A percentile compares a stretch with the other conserved stretches of the same genome.
These are phyloP conservation scores for Claviceps paspali DNA, from an alignment of 2,329 filamentous ascomycete species.

Conservation along the genomic window DNA sequence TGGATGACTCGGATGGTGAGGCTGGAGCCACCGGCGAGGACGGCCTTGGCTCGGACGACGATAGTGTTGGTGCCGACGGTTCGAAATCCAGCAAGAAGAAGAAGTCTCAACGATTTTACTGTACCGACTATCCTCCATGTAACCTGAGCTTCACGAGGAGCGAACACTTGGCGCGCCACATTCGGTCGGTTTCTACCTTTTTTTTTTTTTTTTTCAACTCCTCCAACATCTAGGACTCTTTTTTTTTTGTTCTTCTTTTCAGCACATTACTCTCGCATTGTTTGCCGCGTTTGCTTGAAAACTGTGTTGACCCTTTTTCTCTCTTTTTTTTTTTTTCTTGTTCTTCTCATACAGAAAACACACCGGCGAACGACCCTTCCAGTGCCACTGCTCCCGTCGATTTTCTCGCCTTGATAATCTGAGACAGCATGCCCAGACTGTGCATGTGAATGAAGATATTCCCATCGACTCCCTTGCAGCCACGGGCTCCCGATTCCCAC, in stretches of 20 bases:
- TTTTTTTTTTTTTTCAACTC: too few species aligned
- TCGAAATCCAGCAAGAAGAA: conserved; percentile 80
- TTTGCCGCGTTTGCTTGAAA: too few species aligned
- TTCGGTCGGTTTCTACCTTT: conserved; percentile 42
- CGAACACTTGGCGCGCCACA: conserved; percentile 88
- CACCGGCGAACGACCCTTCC: conserved; percentile 89
- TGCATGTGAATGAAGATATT: conserved; percentile 95
- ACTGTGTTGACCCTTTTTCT: too few species aligned
- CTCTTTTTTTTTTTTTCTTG: neutral
- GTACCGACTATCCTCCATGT: conserved; percentile 87
- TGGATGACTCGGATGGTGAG: conserved; percentile 61
- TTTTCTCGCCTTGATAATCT: conserved; percentile 93
- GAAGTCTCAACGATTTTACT: conserved; percentile 92
- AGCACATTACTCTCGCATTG: too few species aligned
- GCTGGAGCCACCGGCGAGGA: conserved; percentile 28
- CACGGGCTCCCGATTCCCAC: conserved; percentile 79
- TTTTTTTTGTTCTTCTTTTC: neutral
- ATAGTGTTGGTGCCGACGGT: conserved; percentile 46
- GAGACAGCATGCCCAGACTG: conserved; percentile 90
- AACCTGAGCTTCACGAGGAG: conserved; percentile 89
- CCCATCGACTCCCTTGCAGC: conserved; percentile 86
- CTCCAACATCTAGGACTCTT: too few species aligned
- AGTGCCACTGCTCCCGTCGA: conserved; percentile 83
- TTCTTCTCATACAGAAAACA: conserved; percentile 78
- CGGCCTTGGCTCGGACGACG: conserved; percentile 46